A percentile compares a stretch with the other conserved stretches of the same genome.
Conservation (phyloP, 2,329 filamentous ascomycete genomes). For the Ophiosphaerella herpotricha region DNA sequence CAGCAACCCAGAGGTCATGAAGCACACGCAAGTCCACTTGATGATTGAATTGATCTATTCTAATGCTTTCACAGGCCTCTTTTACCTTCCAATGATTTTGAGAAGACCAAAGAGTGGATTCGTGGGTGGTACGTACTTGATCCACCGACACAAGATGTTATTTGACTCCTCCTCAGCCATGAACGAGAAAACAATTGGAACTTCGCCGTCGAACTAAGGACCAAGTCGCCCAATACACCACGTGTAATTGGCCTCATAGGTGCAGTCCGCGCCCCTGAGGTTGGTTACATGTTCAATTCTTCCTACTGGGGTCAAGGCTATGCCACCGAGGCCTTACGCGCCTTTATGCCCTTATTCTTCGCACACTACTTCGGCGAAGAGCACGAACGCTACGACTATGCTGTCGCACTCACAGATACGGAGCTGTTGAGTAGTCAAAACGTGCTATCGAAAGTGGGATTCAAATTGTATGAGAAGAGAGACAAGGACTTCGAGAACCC, state of each 20-base stretch:
- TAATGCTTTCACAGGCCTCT: conserved; percentile 48
- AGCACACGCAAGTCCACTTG: conserved; percentile 54
- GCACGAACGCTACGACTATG: conserved; percentile 37
- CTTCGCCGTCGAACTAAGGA: conserved; percentile 58
- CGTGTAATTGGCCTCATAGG: conserved; percentile 51
- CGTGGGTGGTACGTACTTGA: conserved; percentile 21
- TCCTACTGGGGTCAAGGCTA: conserved; percentile 49
- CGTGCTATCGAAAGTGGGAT: conserved; percentile 63
- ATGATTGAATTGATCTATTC: neutral
- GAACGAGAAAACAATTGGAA: conserved; percentile 56
- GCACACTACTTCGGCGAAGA: conserved; percentile 39
- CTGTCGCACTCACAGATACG: conserved; percentile 54
- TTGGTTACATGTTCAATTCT: conserved; percentile 51
- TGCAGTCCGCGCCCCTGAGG: conserved; percentile 46
- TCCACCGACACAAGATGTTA: neutral
- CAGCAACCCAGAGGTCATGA: conserved; percentile 65
- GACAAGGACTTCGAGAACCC: conserved; percentile 46
- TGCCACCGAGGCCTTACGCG: conserved; percentile 51
- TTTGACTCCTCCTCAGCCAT: conserved; percentile 22
- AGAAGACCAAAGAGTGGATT: conserved; percentile 45
- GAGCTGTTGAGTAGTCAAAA: conserved; percentile 60
- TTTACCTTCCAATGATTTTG: conserved; percentile 57
- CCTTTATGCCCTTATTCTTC: conserved; percentile 49
- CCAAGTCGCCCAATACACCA: conserved; percentile 18
- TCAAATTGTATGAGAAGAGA: conserved; percentile 54